Conservation (phyloP, 2,329 filamentous ascomycete species). For the Pseudocercospora eumusae region DNA sequence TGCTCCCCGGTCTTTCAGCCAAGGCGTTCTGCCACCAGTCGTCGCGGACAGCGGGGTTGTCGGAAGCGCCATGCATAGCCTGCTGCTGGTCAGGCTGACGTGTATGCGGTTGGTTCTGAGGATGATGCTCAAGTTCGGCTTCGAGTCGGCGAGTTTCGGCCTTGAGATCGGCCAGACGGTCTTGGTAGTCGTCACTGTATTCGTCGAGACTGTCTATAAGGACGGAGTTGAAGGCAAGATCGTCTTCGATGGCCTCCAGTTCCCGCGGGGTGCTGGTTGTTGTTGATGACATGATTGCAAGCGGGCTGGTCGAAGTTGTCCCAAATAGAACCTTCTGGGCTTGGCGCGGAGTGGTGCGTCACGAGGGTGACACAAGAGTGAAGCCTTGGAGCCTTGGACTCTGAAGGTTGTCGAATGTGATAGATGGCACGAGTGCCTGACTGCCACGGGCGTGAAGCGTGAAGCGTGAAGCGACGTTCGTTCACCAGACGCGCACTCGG, state of each 20-base stretch:
- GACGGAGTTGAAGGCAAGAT: conserved; percentile 38
- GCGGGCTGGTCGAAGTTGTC: neutral
- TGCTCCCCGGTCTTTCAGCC: conserved; percentile 24
- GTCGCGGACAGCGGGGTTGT: conserved; percentile 13
- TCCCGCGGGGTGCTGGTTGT: conserved; percentile 9
- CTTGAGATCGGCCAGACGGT: conserved; percentile 29
- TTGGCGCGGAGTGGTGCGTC: neutral
- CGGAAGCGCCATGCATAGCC: conserved; percentile 21
- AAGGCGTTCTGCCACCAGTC: conserved; percentile 27
- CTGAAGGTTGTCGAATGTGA: too few relatives aligned
- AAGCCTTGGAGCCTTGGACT: neutral
- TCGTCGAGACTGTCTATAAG: conserved; percentile 38
- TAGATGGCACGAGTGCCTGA: conserved; percentile 5
- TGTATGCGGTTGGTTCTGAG: conserved; percentile 1
- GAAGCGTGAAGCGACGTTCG: neutral
- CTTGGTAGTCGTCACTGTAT: conserved; percentile 35
- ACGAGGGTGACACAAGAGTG: neutral
- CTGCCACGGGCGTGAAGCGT: too few relatives aligned
- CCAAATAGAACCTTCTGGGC: too few relatives aligned
- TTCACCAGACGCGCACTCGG: neutral
- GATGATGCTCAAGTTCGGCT: conserved; percentile 1
- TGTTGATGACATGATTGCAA: conserved; percentile 6
- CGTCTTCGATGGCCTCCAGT: conserved; percentile 37
- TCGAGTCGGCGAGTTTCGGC: conserved; percentile 21
- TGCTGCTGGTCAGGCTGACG: conserved; percentile 3